Base-by-base conservation (phyloP, 2,329 filamentous ascomycete genomes). In the Calcarisporium arbuscula region DNA sequence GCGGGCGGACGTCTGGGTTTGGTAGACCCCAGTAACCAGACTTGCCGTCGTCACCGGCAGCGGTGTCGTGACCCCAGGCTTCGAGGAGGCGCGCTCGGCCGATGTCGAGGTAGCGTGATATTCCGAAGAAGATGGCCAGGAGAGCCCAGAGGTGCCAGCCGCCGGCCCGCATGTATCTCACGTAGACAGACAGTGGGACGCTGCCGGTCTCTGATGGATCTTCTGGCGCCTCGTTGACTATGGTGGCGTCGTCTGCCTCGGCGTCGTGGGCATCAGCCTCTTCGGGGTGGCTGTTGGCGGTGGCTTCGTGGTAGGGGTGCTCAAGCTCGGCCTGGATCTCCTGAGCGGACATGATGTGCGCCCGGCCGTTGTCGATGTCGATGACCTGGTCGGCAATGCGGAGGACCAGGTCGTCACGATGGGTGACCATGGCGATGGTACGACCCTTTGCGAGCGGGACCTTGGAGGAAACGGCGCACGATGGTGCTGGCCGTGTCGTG, bases 81-180 rank as follows among this genome's bases (percentile, higher is more conserved):
- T 95, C 94, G 35, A 95, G 68, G 28, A 92, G 89, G 73, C 86
- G 90, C 2, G 76, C 80, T 49, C 86, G 75, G 2, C 70, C 70
- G 25, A 94, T 67, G 23, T 80, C 73, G 14, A 75, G 61, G 10
- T 78, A 50, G 6, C 88, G 78, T 47, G 78, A 85, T 0, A 79
- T 26, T 6, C 72, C 57, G 39, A 89, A 76, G 10, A 80, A 63
- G 2, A 75, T 21, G 4, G 90, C 64, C 3, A 89, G 67, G 2
- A 77, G 48, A 4, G 62, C 54, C 88, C 88, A 95, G 67, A 80
- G 86, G 36, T 67, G 67, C 28, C 89, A 65, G 10, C 77, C 82
- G 3, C 88, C 88, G 5, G 87, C 85, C 56, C 79, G 83, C 60
- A 94, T 79, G 46, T 94, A 95, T 43, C 80, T 77, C 78, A 84